phyloP scores from a whole-genome alignment of 2,329 filamentous ascomycete species.

The Neocucurbitaria cava region DNA sequence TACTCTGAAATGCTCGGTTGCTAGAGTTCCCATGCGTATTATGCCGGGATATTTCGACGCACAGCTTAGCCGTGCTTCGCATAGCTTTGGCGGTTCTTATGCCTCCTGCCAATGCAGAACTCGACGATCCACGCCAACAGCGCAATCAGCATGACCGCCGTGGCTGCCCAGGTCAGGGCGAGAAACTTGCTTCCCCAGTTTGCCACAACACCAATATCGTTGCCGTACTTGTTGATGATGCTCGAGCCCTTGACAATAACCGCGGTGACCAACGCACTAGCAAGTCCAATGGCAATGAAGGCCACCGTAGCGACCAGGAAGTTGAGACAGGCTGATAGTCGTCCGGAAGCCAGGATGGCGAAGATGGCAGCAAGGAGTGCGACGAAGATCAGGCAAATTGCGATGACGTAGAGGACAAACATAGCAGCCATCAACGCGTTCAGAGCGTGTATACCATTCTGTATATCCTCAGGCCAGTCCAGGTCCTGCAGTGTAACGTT shows the following conservation, averaged over 20 bases:
- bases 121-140: constrained; percentile 38
- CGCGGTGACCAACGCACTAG: constrained; percentile 76
- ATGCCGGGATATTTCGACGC: not conserved
- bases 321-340: constrained; percentile 59
- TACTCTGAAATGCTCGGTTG: too few relatives aligned
- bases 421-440: constrained; percentile 58
- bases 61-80: constrained; percentile 28
- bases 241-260: constrained; percentile 61
- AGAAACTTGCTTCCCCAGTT: constrained; percentile 63
- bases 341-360: constrained; percentile 54
- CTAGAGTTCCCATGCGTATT: not conserved
- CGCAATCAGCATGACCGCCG: constrained; percentile 53
- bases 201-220: constrained; percentile 58
- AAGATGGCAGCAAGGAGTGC: constrained; percentile 56
- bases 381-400: constrained; percentile 60
- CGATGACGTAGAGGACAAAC: constrained; percentile 67
- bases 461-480: constrained; percentile 64
- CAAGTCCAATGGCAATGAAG: constrained; percentile 68
- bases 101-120: constrained; percentile 34
- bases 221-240: constrained; percentile 62
- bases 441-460: constrained; percentile 60
- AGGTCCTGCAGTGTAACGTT: constrained; percentile 60
- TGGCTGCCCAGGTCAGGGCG: constrained; percentile 66
- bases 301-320: constrained; percentile 58
- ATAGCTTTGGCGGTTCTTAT: constrained; percentile 16